Conservation (phyloP, 805 yeast genomes). For the Komagataella populi region DNA sequence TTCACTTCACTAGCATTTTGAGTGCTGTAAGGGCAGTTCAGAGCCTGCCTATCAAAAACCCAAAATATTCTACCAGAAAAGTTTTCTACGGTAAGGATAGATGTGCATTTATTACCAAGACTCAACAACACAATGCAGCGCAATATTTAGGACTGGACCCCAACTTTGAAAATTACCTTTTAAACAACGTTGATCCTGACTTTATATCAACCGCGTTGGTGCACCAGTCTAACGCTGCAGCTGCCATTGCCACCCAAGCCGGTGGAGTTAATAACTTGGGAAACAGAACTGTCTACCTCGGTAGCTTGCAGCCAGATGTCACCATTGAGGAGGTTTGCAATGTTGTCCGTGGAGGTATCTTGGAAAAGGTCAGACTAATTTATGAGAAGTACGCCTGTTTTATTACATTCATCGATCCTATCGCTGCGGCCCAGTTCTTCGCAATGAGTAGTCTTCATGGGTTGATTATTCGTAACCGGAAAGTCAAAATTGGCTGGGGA, state of each 20-base stretch:
- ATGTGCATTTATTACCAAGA: slow-evolving; percentile 86
- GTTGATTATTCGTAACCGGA: slow-evolving; percentile 68
- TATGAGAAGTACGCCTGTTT: slow-evolving; percentile 86
- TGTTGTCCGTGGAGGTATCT: slow-evolving; percentile 87
- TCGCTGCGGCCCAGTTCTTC: slow-evolving; percentile 94
- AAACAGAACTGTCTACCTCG: slow-evolving; percentile 85
- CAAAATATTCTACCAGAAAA: slow-evolving; percentile 59
- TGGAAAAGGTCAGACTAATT: slow-evolving; percentile 71
- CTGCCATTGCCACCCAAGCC: slow-evolving; percentile 90
- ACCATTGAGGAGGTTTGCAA: slow-evolving; percentile 90
- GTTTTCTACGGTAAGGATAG: slow-evolving; percentile 90
- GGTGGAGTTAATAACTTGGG: slow-evolving; percentile 91
- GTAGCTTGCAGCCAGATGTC: slow-evolving; percentile 79
- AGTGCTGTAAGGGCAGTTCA: slow-evolving; percentile 82
- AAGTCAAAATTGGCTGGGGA: slow-evolving; percentile 95
- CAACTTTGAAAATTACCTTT: slow-evolving; percentile 54
- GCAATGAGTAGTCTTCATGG: slow-evolving; percentile 91
- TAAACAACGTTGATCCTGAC: slow-evolving; percentile 43
- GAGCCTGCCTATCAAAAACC: slow-evolving; percentile 47
- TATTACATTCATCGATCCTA: slow-evolving; percentile 90
- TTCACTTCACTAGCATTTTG: slow-evolving; percentile 77
- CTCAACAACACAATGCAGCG: slow-evolving; percentile 95
- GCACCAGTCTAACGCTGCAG: slow-evolving; percentile 94
- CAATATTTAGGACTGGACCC: slow-evolving; percentile 88
- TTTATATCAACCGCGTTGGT: slow-evolving; percentile 62